phyloP scores from a whole-genome alignment of 805 yeast genomes.

The Aciculoconidium aculeatum region DNA sequence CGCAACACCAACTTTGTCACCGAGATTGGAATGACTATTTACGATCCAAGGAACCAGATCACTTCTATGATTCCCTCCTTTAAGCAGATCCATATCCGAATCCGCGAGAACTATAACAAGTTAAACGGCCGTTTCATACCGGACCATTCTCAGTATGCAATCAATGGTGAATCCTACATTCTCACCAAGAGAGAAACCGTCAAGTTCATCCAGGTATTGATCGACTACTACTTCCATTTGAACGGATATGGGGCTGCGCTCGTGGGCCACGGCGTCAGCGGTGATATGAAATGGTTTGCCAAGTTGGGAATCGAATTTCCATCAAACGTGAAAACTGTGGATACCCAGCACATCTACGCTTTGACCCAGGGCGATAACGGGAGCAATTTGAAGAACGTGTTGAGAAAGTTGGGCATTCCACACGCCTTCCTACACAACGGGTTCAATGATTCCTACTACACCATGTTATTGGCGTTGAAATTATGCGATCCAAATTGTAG shows the following conservation, averaged over 20 bases:
- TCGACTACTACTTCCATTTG: conserved; percentile 38
- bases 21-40: conserved; percentile 53
- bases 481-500: conserved; percentile 35
- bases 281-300: conserved; percentile 50
- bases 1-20: conserved; percentile 36
- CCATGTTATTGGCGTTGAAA: conserved; percentile 45
- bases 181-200: conserved; percentile 33
- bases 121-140: conserved; percentile 51
- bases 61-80: conserved; percentile 34
- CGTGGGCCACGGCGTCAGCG: conserved; percentile 56
- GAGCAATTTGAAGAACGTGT: conserved; percentile 39
- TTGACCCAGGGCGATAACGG: conserved; percentile 37
- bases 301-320: conserved; percentile 46
- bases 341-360: conserved; percentile 44
- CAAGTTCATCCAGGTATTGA: conserved; percentile 34
- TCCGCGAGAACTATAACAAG: conserved; percentile 36
- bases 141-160: conserved; percentile 45
- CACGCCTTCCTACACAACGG: conserved; percentile 63
- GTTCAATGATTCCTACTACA: conserved; percentile 65
- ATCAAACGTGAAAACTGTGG: conserved; percentile 24
- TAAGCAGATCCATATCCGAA: conserved; percentile 36
- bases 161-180: conserved; percentile 44
- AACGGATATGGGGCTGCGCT: conserved; percentile 23
- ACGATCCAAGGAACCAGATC: conserved; percentile 46
- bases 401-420: conserved; percentile 46